phyloP scores from a whole-genome alignment of 139 green algal species.

The Coelastrella sp. region DNA sequence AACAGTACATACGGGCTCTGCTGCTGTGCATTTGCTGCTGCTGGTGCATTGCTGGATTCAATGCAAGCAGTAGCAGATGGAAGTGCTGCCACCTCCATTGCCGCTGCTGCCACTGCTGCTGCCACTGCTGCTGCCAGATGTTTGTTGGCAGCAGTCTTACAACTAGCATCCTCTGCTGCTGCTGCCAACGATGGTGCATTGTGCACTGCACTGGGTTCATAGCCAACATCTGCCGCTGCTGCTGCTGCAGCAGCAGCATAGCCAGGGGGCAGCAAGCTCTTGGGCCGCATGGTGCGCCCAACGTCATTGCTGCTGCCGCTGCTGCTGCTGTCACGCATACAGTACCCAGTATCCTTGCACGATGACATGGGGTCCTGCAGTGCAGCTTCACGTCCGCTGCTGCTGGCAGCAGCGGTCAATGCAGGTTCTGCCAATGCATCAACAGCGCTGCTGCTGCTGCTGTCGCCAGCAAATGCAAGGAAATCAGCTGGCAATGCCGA shows the following conservation, averaged over 20 bases:
- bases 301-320: not conserved
- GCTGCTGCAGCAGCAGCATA: not conserved
- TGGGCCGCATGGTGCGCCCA: not conserved
- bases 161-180: not conserved
- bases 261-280: not conserved
- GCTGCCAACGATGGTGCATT: not conserved
- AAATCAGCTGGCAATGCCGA: not conserved
- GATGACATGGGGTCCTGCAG: too few species aligned
- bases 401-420: not conserved
- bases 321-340: not conserved
- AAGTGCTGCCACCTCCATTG: not conserved
- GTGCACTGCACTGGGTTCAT: conserved; percentile 1
- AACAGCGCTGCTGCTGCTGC: not conserved
- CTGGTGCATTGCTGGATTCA: not conserved
- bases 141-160: not conserved
- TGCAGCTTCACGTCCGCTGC: not conserved
- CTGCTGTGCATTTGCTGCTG: not conserved
- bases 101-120: not conserved
- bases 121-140: not conserved
- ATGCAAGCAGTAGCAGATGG: not conserved
- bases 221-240: not conserved
- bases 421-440: not conserved
- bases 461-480: not conserved
- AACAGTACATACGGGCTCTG: not conserved
- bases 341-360: too few species aligned